A percentile compares a stretch with the other conserved stretches of the same genome.
Conservation (phyloP, 768 basidiomycete species). For the Amylocystis lapponica region DNA sequence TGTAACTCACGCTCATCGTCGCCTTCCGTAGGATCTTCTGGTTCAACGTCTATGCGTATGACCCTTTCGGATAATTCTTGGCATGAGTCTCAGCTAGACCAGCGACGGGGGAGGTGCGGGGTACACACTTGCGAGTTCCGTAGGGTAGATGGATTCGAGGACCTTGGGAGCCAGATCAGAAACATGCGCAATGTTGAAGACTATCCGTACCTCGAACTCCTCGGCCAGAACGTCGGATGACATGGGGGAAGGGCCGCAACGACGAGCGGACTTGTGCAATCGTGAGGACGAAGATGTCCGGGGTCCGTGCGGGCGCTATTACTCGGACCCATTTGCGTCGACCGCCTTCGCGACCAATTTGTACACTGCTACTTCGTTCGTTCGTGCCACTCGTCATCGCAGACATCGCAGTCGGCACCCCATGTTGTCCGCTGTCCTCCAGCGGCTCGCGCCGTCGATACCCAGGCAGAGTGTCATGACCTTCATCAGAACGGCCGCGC, state of each 20-base stretch:
- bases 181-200: neutral
- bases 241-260: conserved; percentile 36
- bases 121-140: conserved; percentile 85
- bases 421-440: too few relatives aligned
- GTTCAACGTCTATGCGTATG: conserved; percentile 81
- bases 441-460: too few relatives aligned
- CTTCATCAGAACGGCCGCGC: too few relatives aligned
- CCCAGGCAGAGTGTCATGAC: too few relatives aligned
- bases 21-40: conserved; percentile 68
- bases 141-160: conserved; percentile 92
- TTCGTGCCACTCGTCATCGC: too few relatives aligned
- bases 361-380: too few relatives aligned
- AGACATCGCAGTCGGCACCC: too few relatives aligned
- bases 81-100: conserved; percentile 41
- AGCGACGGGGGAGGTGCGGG: conserved; percentile 22
- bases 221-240: conserved; percentile 68
- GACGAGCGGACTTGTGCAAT: neutral
- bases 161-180: conserved; percentile 39
- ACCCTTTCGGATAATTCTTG: conserved; percentile 83
- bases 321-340: too few relatives aligned
- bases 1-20: conserved; percentile 54
- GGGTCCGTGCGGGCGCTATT: conserved; percentile 7
- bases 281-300: conserved; percentile 7
- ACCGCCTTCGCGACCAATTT: too few relatives aligned
- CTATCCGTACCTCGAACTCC: conserved; percentile 74